Conservation (phyloP, 192 early-diverging fungal genomes). For the Entomortierella beljakovae region DNA sequence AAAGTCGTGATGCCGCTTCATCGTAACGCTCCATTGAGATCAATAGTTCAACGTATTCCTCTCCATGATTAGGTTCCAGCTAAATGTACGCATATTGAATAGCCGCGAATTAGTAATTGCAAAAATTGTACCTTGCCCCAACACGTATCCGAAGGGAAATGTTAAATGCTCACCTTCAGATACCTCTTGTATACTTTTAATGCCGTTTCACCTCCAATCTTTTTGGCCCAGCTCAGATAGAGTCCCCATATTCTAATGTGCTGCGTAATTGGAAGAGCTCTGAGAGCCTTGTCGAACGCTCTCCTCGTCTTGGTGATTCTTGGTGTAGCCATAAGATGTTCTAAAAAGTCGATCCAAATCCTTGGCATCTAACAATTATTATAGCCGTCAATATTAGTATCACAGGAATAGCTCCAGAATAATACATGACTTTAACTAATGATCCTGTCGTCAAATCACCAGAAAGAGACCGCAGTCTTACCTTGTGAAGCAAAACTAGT, state of each 20-base stretch:
- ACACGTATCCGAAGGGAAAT: background rate
- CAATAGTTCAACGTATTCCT: constrained; percentile 80
- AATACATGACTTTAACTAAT: background rate
- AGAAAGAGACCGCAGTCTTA: constrained; percentile 1
- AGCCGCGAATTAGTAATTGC: background rate
- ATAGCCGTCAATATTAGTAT: background rate
- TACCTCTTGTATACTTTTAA: constrained; percentile 86
- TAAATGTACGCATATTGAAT: constrained; percentile 5
- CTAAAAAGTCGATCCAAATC: constrained; percentile 88
- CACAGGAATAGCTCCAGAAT: background rate
- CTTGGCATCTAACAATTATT: constrained; percentile 77
- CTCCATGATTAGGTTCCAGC: constrained; percentile 83
- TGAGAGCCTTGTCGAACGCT: constrained; percentile 92
- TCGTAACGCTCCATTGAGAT: constrained; percentile 74
- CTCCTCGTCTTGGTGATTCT: constrained; percentile 77
- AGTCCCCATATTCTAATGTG: constrained; percentile 89
- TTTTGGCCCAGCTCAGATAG: constrained; percentile 85
- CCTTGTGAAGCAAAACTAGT: constrained; percentile 91
- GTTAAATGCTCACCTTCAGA: constrained; percentile 68
- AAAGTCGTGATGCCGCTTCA: constrained; percentile 81
- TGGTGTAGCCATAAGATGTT: constrained; percentile 77
- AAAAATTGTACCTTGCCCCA: background rate
- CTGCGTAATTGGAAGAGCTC: constrained; percentile 93
- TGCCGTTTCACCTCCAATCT: constrained; percentile 84
- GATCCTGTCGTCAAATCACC: background rate